phyloP scores from a whole-genome alignment of 768 basidiomycete species.

The Mycena capillaripes region DNA sequence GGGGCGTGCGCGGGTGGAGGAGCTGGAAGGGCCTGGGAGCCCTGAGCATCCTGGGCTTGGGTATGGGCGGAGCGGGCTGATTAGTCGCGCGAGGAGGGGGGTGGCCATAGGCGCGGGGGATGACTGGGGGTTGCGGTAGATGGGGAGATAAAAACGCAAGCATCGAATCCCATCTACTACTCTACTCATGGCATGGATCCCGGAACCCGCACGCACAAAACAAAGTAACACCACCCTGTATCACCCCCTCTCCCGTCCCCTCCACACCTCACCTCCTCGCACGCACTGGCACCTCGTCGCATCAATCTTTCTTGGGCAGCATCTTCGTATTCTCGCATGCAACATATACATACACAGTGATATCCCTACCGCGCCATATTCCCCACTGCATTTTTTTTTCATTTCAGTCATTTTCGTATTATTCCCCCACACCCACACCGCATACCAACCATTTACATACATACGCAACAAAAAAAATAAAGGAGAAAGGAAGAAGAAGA shows the following conservation, averaged over 20 bases:
- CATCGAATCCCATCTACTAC: no score
- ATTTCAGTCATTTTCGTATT: no score
- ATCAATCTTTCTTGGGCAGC: no score
- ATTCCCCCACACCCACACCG: neutral
- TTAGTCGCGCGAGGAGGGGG: slow-evolving; percentile 54
- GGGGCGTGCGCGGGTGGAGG: slow-evolving; percentile 69
- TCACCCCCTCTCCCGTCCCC: neutral
- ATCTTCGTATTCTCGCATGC: no score
- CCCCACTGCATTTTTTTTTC: no score
- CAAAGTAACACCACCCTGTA: slow-evolving; percentile 12
- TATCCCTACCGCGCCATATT: no score
- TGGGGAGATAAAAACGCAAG: no score
- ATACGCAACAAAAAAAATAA: neutral
- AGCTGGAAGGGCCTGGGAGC: slow-evolving; percentile 61
- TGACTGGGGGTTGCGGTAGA: slow-evolving; percentile 10
- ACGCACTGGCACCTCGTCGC: neutral
- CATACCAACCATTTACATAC: neutral
- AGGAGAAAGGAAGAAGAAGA: neutral
- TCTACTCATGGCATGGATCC: neutral
- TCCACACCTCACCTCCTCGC: no score
- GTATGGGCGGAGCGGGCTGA: slow-evolving; percentile 73
- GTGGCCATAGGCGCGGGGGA: slow-evolving; percentile 5
- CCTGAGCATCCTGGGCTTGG: slow-evolving; percentile 74
- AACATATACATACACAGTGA: no score
- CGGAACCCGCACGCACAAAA: neutral